Conservation (phyloP, 2,329 filamentous ascomycete genomes). For the Knufia petricola region DNA sequence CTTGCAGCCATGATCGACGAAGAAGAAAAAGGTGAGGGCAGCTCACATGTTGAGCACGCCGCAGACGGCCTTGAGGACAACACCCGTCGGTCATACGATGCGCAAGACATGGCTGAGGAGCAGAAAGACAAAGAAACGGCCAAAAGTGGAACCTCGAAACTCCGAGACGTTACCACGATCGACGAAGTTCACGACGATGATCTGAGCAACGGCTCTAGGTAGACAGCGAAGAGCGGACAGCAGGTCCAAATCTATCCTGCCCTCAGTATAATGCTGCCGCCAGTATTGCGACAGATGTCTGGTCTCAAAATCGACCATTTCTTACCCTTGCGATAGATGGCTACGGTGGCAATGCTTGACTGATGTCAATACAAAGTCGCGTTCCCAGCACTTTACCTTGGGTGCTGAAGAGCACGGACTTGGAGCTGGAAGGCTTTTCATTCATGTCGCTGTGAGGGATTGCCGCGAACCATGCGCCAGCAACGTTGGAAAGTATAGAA, state of each 20-base stretch:
- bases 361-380: too few species aligned
- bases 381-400: too few species aligned
- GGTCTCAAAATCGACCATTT: too few species aligned
- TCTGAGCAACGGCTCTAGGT: not conserved
- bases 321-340: too few species aligned
- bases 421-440: too few species aligned
- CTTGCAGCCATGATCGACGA: conserved; percentile 74
- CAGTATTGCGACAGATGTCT: too few species aligned
- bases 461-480: too few species aligned
- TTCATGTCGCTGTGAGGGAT: too few species aligned
- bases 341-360: too few species aligned
- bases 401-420: too few species aligned
- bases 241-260: not conserved
- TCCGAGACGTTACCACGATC: not conserved
- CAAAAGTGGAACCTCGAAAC: not conserved
- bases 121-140: not conserved
- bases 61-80: conserved; percentile 7
- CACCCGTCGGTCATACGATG: not conserved
- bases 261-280: not conserved
- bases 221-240: too few species aligned
- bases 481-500: too few species aligned
- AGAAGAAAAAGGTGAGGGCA: conserved; percentile 41
- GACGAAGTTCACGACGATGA: not conserved
- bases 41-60: conserved; percentile 30
- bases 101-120: not conserved